Percentiles rank a stretch among this genome's conserved stretches.
Evolutionary conservation across 768 basidiomycete species (phyloP).

Genomic region (Panaeolus cyanescens): DNA sequence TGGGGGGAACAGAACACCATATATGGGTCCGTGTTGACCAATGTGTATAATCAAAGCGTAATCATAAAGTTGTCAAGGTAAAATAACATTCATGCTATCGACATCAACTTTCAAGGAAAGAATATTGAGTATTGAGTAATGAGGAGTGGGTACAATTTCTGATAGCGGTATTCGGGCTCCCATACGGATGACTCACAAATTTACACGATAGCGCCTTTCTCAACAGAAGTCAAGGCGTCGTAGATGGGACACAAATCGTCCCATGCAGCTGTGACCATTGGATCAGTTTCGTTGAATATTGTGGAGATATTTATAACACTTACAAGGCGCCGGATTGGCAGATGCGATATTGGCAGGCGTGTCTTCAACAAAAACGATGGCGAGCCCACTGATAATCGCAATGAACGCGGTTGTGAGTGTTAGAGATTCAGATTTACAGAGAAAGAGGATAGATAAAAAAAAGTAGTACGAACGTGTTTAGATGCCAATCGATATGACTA

Average conservation of each 20-base stretch:
- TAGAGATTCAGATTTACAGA: too few relatives aligned
- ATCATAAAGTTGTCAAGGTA: too few relatives aligned
- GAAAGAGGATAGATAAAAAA: neutral
- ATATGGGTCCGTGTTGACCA: too few relatives aligned
- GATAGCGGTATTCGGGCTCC: neutral
- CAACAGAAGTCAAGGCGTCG: slow-evolving; percentile 16
- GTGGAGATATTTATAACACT: neutral
- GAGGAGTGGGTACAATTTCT: neutral
- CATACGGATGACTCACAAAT: too few relatives aligned
- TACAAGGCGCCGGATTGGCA: slow-evolving; percentile 14
- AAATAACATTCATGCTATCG: too few relatives aligned
- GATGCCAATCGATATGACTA: slow-evolving; percentile 58
- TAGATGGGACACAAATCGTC: slow-evolving; percentile 39
- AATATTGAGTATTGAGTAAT: too few relatives aligned
- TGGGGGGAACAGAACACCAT: neutral
- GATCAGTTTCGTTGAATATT: neutral
- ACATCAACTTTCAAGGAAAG: too few relatives aligned
- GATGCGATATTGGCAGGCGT: slow-evolving; percentile 9
- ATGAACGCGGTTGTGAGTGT: too few relatives aligned
- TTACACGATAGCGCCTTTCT: neutral
- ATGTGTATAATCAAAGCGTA: too few relatives aligned
- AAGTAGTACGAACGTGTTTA: slow-evolving; percentile 33
- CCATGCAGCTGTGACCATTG: slow-evolving; percentile 26
- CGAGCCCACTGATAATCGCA: slow-evolving; percentile 30
- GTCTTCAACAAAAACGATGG: slow-evolving; percentile 43